Base-by-base conservation (phyloP, 192 early-diverging fungal species). In the Chytriomyces sp. region DNA sequence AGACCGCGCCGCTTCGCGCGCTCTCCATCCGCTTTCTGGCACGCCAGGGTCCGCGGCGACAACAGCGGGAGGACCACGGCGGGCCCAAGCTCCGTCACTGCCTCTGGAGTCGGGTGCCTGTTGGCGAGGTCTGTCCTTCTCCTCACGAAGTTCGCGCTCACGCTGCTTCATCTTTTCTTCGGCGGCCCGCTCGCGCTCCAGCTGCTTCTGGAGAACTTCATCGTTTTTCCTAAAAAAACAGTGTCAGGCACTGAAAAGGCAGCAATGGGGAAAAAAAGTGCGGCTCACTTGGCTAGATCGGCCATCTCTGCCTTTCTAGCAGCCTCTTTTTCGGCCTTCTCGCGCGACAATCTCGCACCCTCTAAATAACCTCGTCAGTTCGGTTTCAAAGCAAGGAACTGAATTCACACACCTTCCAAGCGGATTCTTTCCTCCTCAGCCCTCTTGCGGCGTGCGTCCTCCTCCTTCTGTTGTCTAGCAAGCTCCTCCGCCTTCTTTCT, bases 401-500 rank as follows among this genome's bases (percentile, higher is more conserved):
- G n/a, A 59, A 14, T 39, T 61, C 14, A 2, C 28, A 19, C n/a
- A 63, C 66, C 69, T 39, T 83, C 79, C 12, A 53, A 40, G 12
- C 72, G 76, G 30, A 61, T 53, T n/a, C 69, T 39, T 30, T 81
- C 80, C 34, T 72, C 59, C 61, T 80, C 78, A 53, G 71, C 40
- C 30, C 39, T 38, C 28, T 39, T 36, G 26, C 71, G 61, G 52
- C 75, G 65, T 3, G 40, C 49, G 30, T 65, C 75, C 22, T 67
- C 59, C 38, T 78, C 72, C 59, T 77, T 72, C 26, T 68, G 74
- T 54, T 77, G 77, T 17, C 68, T 72, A 36, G 70, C 77, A 4
- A 58, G 72, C 58, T 87, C 79, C 69, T 86, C 85, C 22, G 80
- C 83, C 79, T 79, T 83, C 39, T 73, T 78, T 56, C 83, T 81